These are phyloP conservation scores for Fraxinus pennsylvanica DNA, from an alignment of 257 asterid species.

Conservation along the genomic window DNA sequence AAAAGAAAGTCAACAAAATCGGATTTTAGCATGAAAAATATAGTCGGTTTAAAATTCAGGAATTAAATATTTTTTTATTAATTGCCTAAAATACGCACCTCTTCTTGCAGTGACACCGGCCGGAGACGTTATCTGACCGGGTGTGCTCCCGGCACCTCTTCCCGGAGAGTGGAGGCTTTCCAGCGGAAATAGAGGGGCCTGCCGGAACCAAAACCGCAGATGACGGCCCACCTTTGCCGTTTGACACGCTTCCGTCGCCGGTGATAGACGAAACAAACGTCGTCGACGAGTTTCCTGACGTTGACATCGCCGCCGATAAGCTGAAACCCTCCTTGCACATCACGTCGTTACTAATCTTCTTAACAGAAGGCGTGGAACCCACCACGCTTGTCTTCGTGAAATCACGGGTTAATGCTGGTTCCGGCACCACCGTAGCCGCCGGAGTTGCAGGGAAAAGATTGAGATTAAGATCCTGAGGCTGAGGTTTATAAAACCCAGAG, in stretches of 20 bases:
- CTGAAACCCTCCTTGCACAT: constrained; percentile 34
- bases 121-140: constrained; percentile 49
- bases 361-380: background rate
- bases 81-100: constrained; percentile 33
- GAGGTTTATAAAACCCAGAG: background rate
- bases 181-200: constrained; percentile 46
- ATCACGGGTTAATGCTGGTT: constrained; percentile 47
- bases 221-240: constrained; percentile 58
- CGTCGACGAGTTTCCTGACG: constrained; percentile 55
- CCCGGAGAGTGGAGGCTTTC: constrained; percentile 55
- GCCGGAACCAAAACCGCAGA: constrained; percentile 36
- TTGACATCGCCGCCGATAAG: constrained; percentile 39
- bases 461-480: constrained; percentile 10
- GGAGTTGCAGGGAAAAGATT: constrained; percentile 39
- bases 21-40: background rate
- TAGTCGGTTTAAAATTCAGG: background rate
- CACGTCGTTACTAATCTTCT: background rate
- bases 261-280: constrained; percentile 63
- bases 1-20: background rate
- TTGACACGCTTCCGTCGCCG: constrained; percentile 79
- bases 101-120: constrained; percentile 75
- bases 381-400: constrained; percentile 37
- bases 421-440: constrained; percentile 21
- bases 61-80: background rate
- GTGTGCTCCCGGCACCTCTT: constrained; percentile 74